These are phyloP conservation scores for Drechslera avenae DNA, from an alignment of 2,329 filamentous ascomycete species.

Conservation along the genomic window DNA sequence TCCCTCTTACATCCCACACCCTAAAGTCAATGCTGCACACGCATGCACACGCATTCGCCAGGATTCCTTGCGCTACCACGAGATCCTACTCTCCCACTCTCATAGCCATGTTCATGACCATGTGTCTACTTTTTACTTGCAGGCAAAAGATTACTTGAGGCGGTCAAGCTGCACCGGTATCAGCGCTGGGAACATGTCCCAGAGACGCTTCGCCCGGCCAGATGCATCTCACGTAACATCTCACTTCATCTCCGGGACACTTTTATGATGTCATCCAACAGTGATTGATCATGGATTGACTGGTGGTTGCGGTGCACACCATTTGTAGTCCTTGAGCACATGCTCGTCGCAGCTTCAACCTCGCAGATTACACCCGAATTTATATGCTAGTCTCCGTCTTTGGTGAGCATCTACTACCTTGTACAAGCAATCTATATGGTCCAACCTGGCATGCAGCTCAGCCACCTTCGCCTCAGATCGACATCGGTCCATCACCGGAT, in stretches of 20 bases:
- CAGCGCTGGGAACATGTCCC: not conserved
- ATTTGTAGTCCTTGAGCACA: not conserved
- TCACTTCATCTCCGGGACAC: not conserved
- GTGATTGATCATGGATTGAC: not conserved
- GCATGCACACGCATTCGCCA: not conserved
- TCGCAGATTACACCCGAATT: not conserved
- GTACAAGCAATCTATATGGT: conserved; percentile 1
- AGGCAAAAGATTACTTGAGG: not conserved
- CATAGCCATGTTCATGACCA: not conserved
- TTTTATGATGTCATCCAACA: not conserved
- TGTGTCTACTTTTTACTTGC: not conserved
- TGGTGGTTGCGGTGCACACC: not conserved
- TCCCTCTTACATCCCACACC: not conserved
- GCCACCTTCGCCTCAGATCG: not conserved
- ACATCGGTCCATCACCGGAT: not conserved
- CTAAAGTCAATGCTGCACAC: too few species aligned
- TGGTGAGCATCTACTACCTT: not conserved
- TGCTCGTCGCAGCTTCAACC: not conserved
- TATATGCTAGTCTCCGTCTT: not conserved
- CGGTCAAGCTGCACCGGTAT: not conserved
- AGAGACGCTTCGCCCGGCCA: not conserved
- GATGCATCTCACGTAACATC: not conserved
- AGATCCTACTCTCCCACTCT: not conserved
- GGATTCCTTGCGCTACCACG: not conserved
- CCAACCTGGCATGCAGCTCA: not conserved